phyloP scores from a whole-genome alignment of 148 eudicot species.

The Cornus florida region DNA sequence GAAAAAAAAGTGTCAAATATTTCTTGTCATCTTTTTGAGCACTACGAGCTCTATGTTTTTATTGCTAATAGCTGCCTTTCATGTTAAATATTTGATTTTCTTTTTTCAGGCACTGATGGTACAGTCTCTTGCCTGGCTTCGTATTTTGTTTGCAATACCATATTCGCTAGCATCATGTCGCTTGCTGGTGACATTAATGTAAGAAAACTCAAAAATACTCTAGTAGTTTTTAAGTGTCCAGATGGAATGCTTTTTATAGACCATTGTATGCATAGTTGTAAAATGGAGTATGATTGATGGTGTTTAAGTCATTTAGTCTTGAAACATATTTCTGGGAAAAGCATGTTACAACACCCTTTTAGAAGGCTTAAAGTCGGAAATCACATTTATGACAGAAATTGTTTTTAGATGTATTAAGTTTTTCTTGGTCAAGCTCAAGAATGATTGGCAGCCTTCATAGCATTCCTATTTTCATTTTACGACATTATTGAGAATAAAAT shows the following conservation, averaged over 20 bases:
- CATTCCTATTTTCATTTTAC: background rate
- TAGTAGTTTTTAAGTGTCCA: background rate
- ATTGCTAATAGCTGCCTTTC: background rate
- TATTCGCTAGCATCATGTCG: constrained; percentile 56
- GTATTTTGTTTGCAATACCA: constrained; percentile 61
- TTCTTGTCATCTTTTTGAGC: background rate
- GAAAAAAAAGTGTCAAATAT: background rate
- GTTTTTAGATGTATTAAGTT: background rate
- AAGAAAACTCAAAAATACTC: constrained; percentile 23
- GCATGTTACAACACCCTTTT: background rate
- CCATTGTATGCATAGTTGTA: background rate
- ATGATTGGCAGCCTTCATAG: background rate
- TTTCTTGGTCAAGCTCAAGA: background rate
- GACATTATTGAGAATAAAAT: too few relatives aligned
- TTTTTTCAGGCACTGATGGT: constrained; percentile 74
- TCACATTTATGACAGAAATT: background rate
- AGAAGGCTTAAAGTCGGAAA: background rate
- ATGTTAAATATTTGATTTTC: background rate
- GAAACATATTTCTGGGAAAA: background rate
- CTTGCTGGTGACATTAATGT: constrained; percentile 74
- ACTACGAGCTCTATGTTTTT: constrained; percentile 9
- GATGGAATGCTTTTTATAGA: constrained; percentile 6
- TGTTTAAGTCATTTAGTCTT: background rate
- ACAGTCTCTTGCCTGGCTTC: constrained; percentile 74
- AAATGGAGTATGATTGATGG: background rate